Percentiles rank a stretch among this genome's conserved stretches.
These are phyloP conservation scores for Pleurostoma richardsiae DNA, from an alignment of 2,329 filamentous ascomycete species.

Conservation along the genomic window DNA sequence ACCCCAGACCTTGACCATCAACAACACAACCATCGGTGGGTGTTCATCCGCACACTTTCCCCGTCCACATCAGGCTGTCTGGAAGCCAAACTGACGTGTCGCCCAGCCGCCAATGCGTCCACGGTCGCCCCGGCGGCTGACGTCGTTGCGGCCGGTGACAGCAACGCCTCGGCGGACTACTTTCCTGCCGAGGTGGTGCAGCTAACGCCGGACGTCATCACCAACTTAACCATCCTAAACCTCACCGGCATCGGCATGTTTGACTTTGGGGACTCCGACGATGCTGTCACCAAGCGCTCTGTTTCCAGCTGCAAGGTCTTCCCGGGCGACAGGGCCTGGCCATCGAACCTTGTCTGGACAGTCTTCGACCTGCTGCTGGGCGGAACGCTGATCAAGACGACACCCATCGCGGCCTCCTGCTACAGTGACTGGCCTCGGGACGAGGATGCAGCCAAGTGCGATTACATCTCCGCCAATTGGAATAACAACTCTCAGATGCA, in stretches of 20 bases:
- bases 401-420: conserved; percentile 24
- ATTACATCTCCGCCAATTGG: conserved; percentile 19
- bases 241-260: conserved; percentile 25
- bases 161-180: conserved; percentile 1
- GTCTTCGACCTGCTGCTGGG: conserved; percentile 17
- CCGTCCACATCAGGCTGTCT: not conserved
- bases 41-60: not conserved
- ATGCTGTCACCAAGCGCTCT: conserved; percentile 13
- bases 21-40: not conserved
- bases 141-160: conserved; percentile 1
- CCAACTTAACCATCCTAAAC: conserved; percentile 21
- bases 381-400: conserved; percentile 23
- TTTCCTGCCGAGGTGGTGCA: conserved; percentile 18
- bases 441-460: conserved; percentile 20
- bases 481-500: conserved; percentile 13
- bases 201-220: conserved; percentile 26
- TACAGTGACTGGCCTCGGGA: conserved; percentile 16
- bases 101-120: conserved; percentile 13
- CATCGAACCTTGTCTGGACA: conserved; percentile 18
- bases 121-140: conserved; percentile 15
- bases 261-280: conserved; percentile 18
- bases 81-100: not conserved
- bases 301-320: conserved; percentile 24
- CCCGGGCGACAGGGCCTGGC: conserved; percentile 25
- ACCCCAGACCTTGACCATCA: not conserved